A percentile compares a stretch with the other conserved stretches of the same genome.
Conservation (phyloP, 2,329 filamentous ascomycete genomes). For the Colletotrichum salicis region DNA sequence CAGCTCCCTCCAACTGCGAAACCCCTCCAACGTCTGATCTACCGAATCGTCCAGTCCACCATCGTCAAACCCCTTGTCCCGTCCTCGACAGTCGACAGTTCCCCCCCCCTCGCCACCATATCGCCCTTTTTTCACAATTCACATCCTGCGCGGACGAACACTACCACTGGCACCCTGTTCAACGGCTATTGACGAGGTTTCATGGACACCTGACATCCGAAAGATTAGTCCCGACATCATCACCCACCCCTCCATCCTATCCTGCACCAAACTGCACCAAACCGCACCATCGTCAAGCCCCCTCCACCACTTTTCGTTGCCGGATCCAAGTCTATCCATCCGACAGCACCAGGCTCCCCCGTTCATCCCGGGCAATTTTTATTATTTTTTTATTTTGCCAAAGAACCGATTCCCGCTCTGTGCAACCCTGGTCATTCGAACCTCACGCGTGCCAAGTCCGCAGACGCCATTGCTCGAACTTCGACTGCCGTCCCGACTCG, state of each 20-base stretch:
- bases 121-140: conserved; percentile 19
- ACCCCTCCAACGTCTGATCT: conserved; percentile 60
- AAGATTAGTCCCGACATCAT: conserved; percentile 33
- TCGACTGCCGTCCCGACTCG: conserved; percentile 17
- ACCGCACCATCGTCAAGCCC: conserved; percentile 21
- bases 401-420: conserved; percentile 28
- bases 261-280: conserved; percentile 17
- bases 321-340: conserved; percentile 33
- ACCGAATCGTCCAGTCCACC: conserved; percentile 35
- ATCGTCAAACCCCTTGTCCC: conserved; percentile 4
- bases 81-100: conserved; percentile 11
- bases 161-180: conserved; percentile 15
- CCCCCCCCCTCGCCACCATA: conserved; percentile 34
- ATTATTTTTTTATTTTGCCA: neutral
- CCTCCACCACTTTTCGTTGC: conserved; percentile 3
- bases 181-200: conserved; percentile 47
- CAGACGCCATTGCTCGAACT: conserved; percentile 11
- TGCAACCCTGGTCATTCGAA: conserved; percentile 32
- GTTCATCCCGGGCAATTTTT: conserved; percentile 1
- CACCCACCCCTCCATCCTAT: conserved; percentile 17
- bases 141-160: conserved; percentile 25
- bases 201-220: conserved; percentile 52
- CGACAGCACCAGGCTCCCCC: conserved; percentile 17
- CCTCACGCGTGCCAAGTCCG: conserved; percentile 29
- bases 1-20: conserved; percentile 49